phyloP scores from a whole-genome alignment of 140 eudicot genomes.

The Bidens hawaiensis region DNA sequence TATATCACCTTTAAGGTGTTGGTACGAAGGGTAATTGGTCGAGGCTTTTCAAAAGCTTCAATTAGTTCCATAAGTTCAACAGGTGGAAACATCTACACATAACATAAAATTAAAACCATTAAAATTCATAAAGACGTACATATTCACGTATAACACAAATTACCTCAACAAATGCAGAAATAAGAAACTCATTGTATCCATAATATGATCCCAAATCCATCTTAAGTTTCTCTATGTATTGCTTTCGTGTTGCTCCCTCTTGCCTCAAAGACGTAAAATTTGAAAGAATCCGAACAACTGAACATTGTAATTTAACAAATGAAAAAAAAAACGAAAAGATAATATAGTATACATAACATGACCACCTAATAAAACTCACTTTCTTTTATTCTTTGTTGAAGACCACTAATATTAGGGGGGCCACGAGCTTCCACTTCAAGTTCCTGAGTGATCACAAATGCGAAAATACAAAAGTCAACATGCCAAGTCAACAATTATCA shows the following conservation, averaged over 20 bases:
- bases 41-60: constrained; percentile 97
- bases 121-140: not conserved
- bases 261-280: constrained; percentile 69
- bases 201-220: constrained; percentile 75
- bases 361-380: constrained; percentile 40
- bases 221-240: constrained; percentile 77
- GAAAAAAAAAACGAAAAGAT: not conserved
- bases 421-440: constrained; percentile 76
- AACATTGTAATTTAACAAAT: not conserved
- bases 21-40: constrained; percentile 79
- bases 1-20: constrained; percentile 76
- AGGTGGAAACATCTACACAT: constrained; percentile 76
- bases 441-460: constrained; percentile 42
- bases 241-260: constrained; percentile 74
- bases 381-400: constrained; percentile 88
- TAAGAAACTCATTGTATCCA: constrained; percentile 89
- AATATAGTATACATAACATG: no score
- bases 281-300: constrained; percentile 83
- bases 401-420: constrained; percentile 85
- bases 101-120: constrained; percentile 1
- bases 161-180: constrained; percentile 82
- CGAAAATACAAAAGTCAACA: not conserved
- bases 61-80: constrained; percentile 86
- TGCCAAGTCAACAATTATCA: not conserved
- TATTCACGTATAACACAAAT: not conserved